These are phyloP conservation scores for Bathelium albidoporum DNA, from an alignment of 495 filamentous ascomycete genomes.

Conservation along the genomic window DNA sequence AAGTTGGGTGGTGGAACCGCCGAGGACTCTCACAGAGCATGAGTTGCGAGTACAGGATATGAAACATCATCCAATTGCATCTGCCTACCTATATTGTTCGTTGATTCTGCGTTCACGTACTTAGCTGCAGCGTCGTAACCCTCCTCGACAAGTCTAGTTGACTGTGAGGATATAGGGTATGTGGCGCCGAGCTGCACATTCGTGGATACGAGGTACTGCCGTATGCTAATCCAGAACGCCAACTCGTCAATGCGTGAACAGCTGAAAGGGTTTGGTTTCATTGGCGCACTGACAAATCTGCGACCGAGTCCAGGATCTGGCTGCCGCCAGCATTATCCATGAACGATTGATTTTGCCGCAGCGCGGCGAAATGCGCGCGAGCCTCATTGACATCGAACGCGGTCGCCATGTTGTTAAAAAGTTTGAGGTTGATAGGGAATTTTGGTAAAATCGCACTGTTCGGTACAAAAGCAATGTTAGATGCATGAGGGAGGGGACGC, in stretches of 20 bases:
- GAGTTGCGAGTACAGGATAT: not conserved
- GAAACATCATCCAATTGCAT: not conserved
- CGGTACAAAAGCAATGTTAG: too few species aligned
- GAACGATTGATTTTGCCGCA: constrained; percentile 54
- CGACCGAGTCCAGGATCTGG: constrained; percentile 53
- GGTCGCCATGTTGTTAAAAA: constrained; percentile 7
- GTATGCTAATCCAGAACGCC: constrained; percentile 39
- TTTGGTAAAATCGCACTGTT: too few species aligned
- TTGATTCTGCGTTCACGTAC: constrained; percentile 52
- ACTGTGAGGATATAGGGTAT: constrained; percentile 44
- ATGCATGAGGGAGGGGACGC: too few species aligned
- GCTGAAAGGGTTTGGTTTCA: not conserved
- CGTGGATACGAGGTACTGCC: constrained; percentile 51
- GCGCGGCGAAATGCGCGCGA: constrained; percentile 55
- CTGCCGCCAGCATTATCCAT: constrained; percentile 70
- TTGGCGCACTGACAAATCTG: constrained; percentile 45
- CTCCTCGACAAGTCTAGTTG: constrained; percentile 43
- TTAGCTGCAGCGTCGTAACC: constrained; percentile 52
- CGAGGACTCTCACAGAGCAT: constrained; percentile 34
- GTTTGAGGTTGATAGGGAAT: not conserved
- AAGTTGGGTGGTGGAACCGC: constrained; percentile 61
- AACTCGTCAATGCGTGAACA: not conserved
- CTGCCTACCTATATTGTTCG: constrained; percentile 47
- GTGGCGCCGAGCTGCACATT: constrained; percentile 66
- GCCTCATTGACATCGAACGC: constrained; percentile 43